Evolutionary conservation across 768 basidiomycete genomes (phyloP), one percentile per base, ranked within the genome.

Genomic region (Agaricus sinodeliciosus): DNA sequence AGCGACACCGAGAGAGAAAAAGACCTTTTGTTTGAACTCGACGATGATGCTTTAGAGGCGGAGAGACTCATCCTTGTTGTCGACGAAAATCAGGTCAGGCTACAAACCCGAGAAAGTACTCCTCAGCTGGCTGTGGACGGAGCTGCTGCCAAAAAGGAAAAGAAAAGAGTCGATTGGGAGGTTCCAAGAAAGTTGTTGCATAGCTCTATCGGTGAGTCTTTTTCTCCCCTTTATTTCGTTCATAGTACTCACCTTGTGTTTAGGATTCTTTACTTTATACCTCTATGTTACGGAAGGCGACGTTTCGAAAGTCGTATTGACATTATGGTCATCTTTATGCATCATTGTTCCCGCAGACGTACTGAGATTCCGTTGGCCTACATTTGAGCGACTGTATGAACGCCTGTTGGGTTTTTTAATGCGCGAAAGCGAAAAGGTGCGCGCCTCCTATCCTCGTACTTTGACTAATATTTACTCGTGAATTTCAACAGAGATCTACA

Each of bases 161-260:
- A 61, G 44, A 61, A 64, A 43, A 72, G 75, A 58, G 74, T 89
- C 27, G 87, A 94, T 68, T 93, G 87, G 84, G 94, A 96, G 68
- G 84, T 96, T 46, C 94, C 94, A 0, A 72, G 94, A 58, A 96
- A 96, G 67, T 68, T 80, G 9, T 65, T 96, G 41, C 94, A 96
- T 67, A 87, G 88, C 11, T 90, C 87, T 3, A 95, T 95, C 55
- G 93, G 92, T 90, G 37, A 27, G 84, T 75, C 48, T 18, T 22
- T 39, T 49, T 41, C 53, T 27, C 37, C 40, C 55, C 9, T 43
- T 49, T 44, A 13, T 36, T 53, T 16, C 34, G 4, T 28, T 28
- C 40, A 43, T 9, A 18, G 31, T 50, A 60, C 46, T 56, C 44
- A 27, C n/a, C 9, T 18, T 19, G 1, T 37, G 7, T 47, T 12